phyloP scores from a whole-genome alignment of 345 rosid species.

The Bruguiera gymnorhiza region DNA sequence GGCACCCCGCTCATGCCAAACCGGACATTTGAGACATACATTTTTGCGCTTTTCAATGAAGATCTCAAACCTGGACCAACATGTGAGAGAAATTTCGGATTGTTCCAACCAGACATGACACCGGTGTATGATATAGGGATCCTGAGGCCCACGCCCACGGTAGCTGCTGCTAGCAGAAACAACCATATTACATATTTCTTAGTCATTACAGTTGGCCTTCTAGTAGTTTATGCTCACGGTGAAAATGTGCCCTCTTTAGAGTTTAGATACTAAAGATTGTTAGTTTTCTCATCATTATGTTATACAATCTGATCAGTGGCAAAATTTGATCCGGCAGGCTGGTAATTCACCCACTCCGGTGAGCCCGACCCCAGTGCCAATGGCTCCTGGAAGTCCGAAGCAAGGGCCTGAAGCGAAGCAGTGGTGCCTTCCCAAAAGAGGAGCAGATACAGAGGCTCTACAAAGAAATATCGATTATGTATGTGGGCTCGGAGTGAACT shows the following conservation, averaged over 20 bases:
- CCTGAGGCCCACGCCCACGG: conserved; percentile 65
- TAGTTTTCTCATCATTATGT: background rate
- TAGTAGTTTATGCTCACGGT: conserved; percentile 22
- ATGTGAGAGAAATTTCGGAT: conserved; percentile 66
- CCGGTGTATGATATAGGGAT: conserved; percentile 72
- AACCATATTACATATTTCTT: conserved; percentile 31
- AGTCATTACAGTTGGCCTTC: conserved; percentile 27
- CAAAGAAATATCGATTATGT: conserved; percentile 49
- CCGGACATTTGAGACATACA: conserved; percentile 76
- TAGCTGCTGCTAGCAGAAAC: conserved; percentile 37
- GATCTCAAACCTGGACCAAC: conserved; percentile 73
- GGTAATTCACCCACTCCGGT: conserved; percentile 44
- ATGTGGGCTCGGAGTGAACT: conserved; percentile 54
- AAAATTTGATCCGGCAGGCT: conserved; percentile 37
- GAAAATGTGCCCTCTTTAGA: conserved; percentile 3
- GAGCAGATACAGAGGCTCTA: background rate
- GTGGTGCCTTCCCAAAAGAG: conserved; percentile 44
- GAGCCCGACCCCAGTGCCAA: conserved; percentile 29
- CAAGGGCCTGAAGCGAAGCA: conserved; percentile 13
- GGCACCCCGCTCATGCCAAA: conserved; percentile 92
- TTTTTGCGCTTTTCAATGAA: conserved; percentile 85
- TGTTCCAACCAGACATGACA: conserved; percentile 60
- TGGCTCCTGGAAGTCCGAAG: conserved; percentile 3
- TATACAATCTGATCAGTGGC: background rate
- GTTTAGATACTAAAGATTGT: background rate